These are phyloP conservation scores for Saraca asoca DNA, from an alignment of 331 rosid species.

Conservation along the genomic window DNA sequence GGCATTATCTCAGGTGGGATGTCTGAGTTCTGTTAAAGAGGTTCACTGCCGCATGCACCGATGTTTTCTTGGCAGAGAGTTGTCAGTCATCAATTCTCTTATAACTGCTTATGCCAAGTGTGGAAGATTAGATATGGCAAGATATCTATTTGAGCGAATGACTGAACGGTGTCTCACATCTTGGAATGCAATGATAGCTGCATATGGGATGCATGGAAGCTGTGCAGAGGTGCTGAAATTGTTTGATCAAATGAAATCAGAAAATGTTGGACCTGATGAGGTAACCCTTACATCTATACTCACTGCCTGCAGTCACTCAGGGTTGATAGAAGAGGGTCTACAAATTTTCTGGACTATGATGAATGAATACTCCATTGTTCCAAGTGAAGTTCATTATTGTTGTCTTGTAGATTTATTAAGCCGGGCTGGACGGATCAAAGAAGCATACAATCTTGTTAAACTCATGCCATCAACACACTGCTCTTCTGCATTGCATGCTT, in stretches of 20 bases:
- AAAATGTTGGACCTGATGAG: slow-evolving; percentile 44
- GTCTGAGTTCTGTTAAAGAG: slow-evolving; percentile 46
- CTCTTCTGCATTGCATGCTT: slow-evolving; percentile 44
- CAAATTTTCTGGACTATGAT: slow-evolving; percentile 42
- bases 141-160: slow-evolving; percentile 44
- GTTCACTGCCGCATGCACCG: slow-evolving; percentile 49
- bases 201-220: slow-evolving; percentile 57
- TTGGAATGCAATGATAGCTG: slow-evolving; percentile 61
- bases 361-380: slow-evolving; percentile 42
- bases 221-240: slow-evolving; percentile 41
- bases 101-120: slow-evolving; percentile 52
- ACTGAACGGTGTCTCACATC: slow-evolving; percentile 44
- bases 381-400: slow-evolving; percentile 51
- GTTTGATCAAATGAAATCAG: slow-evolving; percentile 46
- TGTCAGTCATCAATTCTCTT: slow-evolving; percentile 46
- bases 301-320: slow-evolving; percentile 62
- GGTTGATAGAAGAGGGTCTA: slow-evolving; percentile 51
- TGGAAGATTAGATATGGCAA: slow-evolving; percentile 46
- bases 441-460: slow-evolving; percentile 48
- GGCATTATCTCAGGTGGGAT: slow-evolving; percentile 50
- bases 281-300: slow-evolving; percentile 55
- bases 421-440: slow-evolving; percentile 52
- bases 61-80: slow-evolving; percentile 35
- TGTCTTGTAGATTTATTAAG: slow-evolving; percentile 58
- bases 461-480: slow-evolving; percentile 37